These are phyloP conservation scores for Pisolithus microcarpus DNA, from an alignment of 768 basidiomycete genomes.

Conservation along the genomic window DNA sequence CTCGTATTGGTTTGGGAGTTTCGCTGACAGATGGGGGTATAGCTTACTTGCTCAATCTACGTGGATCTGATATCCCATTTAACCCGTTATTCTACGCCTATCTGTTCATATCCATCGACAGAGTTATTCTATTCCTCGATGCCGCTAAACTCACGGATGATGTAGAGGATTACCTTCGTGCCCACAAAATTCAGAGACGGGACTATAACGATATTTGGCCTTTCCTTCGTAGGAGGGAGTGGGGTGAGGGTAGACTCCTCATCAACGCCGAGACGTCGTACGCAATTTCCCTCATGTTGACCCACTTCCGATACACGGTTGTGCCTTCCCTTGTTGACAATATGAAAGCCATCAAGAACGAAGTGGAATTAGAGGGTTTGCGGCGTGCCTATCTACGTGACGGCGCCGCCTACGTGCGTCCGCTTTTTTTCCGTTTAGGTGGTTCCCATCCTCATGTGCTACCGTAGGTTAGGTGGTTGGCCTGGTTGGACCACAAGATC, in stretches of 20 bases:
- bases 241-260: conserved; percentile 76
- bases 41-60: conserved; percentile 86
- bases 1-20: background rate
- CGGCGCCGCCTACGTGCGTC: conserved; percentile 73
- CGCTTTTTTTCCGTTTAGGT: conserved; percentile 5
- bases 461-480: conserved; percentile 66
- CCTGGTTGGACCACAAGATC: conserved; percentile 84
- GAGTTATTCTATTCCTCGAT: conserved; percentile 74
- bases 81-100: conserved; percentile 92
- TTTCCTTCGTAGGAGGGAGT: conserved; percentile 65
- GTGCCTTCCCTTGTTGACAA: conserved; percentile 62
- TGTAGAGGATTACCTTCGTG: conserved; percentile 50
- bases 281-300: conserved; percentile 80
- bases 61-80: conserved; percentile 85
- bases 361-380: conserved; percentile 76
- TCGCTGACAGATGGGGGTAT: conserved; percentile 2
- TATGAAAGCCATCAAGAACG: conserved; percentile 86
- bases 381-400: conserved; percentile 83
- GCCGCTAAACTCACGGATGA: conserved; percentile 52
- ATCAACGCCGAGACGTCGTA: conserved; percentile 71
- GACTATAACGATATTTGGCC: conserved; percentile 78
- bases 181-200: conserved; percentile 47
- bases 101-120: conserved; percentile 59
- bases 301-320: conserved; percentile 73
- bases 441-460: conserved; percentile 8